A percentile compares a stretch with the other conserved stretches of the same genome.
phyloP scores from a whole-genome alignment of 2,329 filamentous ascomycete genomes.

The Fusarium hainanense region DNA sequence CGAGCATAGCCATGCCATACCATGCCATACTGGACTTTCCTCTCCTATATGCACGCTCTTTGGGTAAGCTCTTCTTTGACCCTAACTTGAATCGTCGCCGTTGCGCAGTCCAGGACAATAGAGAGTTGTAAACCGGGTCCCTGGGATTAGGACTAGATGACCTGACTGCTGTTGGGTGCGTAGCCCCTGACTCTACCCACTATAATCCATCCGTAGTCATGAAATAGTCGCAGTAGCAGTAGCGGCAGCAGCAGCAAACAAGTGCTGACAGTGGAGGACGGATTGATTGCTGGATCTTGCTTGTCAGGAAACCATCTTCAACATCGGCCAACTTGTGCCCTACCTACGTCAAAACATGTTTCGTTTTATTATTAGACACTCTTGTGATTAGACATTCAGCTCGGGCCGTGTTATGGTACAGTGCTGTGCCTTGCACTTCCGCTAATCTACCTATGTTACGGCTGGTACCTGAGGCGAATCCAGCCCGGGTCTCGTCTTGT shows the following conservation, averaged over 20 bases:
- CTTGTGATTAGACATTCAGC: constrained; percentile 5
- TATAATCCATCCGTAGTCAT: not conserved
- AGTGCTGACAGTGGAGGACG: not conserved
- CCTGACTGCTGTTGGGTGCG: not conserved
- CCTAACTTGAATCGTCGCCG: constrained; percentile 13
- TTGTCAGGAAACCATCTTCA: not conserved
- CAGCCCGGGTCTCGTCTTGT: not conserved
- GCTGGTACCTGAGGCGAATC: constrained; percentile 21
- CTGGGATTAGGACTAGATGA: constrained; percentile 19
- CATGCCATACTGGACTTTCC: not conserved
- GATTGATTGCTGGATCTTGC: not conserved
- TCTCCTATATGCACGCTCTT: constrained; percentile 16
- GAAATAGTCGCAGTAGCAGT: not conserved
- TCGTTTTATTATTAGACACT: not conserved
- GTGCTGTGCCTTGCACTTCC: not conserved
- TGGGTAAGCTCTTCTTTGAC: constrained; percentile 20
- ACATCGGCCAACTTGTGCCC: not conserved
- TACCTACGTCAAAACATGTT: not conserved
- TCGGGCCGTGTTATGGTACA: not conserved
- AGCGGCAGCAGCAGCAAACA: not conserved
- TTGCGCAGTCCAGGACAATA: not conserved
- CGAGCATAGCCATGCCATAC: not conserved
- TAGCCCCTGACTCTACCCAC: constrained; percentile 4
- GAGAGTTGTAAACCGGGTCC: constrained; percentile 28
- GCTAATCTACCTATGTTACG: constrained; percentile 13